Conservation (phyloP, 352 stramenopile genomes). For the Pythium guiyangense region DNA sequence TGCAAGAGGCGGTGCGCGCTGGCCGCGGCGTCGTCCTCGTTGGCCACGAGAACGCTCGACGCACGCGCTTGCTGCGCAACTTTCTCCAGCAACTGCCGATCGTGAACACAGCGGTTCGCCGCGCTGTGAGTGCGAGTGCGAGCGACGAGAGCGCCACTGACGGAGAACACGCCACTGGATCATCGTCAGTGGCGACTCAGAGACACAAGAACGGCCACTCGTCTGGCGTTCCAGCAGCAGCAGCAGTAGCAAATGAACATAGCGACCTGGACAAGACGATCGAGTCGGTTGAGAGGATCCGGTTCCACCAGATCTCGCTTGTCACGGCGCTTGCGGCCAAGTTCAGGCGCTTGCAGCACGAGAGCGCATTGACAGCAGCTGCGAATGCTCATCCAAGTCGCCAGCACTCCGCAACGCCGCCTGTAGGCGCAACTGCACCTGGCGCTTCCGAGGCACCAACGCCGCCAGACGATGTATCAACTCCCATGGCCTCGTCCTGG, state of each 20-base stretch:
- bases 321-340: constrained; percentile 29
- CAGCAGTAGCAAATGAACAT: neutral
- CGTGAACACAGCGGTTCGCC: constrained; percentile 1
- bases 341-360: constrained; percentile 12
- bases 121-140: neutral
- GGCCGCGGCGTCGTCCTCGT: constrained; percentile 31
- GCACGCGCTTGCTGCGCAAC: constrained; percentile 30
- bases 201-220: neutral
- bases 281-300: constrained; percentile 36
- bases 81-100: constrained; percentile 26
- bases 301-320: constrained; percentile 38
- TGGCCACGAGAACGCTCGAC: constrained; percentile 19
- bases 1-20: constrained; percentile 35
- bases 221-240: too few relatives aligned
- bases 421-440: neutral
- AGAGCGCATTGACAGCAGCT: neutral
- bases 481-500: neutral
- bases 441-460: neutral
- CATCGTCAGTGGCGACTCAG: neutral
- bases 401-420: neutral
- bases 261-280: constrained; percentile 8
- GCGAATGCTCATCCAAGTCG: neutral
- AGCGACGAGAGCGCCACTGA: neutral
- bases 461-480: neutral
- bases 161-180: neutral